Evolutionary conservation across 495 filamentous ascomycete genomes (phyloP).

Genomic region (Neurospora africana): DNA sequence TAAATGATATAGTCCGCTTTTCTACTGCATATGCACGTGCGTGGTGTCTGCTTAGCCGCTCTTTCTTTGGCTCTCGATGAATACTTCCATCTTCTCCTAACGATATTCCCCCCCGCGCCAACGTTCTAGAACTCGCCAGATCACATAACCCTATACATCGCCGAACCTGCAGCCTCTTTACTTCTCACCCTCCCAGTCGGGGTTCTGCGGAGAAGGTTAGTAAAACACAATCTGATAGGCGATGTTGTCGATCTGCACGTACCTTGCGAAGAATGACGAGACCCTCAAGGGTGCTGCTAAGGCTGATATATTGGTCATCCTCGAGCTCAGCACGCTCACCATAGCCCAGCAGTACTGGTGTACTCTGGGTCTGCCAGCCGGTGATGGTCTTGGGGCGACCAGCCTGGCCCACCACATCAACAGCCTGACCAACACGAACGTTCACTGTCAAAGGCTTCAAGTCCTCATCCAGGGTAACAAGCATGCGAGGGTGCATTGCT

Average conservation of each 20-base stretch:
- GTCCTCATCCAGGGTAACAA: slow-evolving; percentile 91
- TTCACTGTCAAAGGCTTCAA: slow-evolving; percentile 90
- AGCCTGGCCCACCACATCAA: slow-evolving; percentile 95
- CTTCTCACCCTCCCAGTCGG: slow-evolving; percentile 37
- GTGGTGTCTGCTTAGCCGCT: not conserved
- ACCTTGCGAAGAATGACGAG: slow-evolving; percentile 96
- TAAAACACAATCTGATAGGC: not conserved
- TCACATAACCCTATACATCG: not conserved
- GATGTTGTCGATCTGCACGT: slow-evolving; percentile 13
- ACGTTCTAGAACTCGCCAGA: not conserved
- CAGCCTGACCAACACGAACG: slow-evolving; percentile 92
- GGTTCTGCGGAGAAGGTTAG: slow-evolving; percentile 30
- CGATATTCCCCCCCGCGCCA: not conserved
- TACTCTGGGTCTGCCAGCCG: slow-evolving; percentile 98
- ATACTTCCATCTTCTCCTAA: not conserved
- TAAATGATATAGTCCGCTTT: not conserved
- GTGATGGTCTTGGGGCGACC: slow-evolving; percentile 98
- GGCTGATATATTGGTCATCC: slow-evolving; percentile 90
- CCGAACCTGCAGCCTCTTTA: slow-evolving; percentile 11
- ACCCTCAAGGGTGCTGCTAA: slow-evolving; percentile 86
- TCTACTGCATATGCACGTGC: not conserved
- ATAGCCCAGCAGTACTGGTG: slow-evolving; percentile 82
- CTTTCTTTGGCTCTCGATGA: not conserved
- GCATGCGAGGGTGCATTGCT: slow-evolving; percentile 94
- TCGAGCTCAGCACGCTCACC: slow-evolving; percentile 95